Base-by-base conservation (phyloP, 148 eudicot species). In the Simmondsia chinensis region DNA sequence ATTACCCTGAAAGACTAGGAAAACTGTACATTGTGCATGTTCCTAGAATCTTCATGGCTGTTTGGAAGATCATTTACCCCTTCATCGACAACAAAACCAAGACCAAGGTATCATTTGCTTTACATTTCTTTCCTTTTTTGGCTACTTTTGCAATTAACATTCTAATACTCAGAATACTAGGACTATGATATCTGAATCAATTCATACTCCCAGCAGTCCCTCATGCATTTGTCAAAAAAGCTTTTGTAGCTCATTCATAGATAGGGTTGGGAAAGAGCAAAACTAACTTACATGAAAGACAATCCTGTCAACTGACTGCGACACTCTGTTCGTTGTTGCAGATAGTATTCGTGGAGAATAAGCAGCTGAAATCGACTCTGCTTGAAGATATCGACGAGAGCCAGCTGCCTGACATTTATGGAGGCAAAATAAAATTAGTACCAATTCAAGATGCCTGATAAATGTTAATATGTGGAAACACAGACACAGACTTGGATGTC, bases 31-130 rank as follows among this genome's bases (percentile, higher is more conserved):
- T 85, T 0, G 50, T 85, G 12, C 77, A 85, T 19, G 95, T 72
- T 23, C 95, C 97, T 7, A 66, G 49, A 59, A 34, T 85, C 15
- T 91, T 82, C 46, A 68, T 70, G 81, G 58, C 82, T 8, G 68
- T 60, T 7, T 91, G 95, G 95, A 91, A 85, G 76, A 55, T 70
- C 21, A 20, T 91, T n/a, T 74, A 61, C 49, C 95, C 97, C 11
- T 79, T 91, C 57, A 77, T 85, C 17, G 95, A 91, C 52, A 43
- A 58, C 45, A 82, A 82, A 18, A 85, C 94, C 8, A 85, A 69
- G 73, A 58, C 73, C 35, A 91, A 85, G 82, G 97, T 89, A 41
- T n/a, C n/a, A n/a, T n/a, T n/a, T n/a, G n/a, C n/a, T n/a, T n/a
- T n/a, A n/a, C n/a, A n/a, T n/a, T n/a, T n/a, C n/a, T n/a, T n/a